Evolutionary conservation across 2,329 filamentous ascomycete genomes (phyloP).

Genomic region (Nemania sp.): DNA sequence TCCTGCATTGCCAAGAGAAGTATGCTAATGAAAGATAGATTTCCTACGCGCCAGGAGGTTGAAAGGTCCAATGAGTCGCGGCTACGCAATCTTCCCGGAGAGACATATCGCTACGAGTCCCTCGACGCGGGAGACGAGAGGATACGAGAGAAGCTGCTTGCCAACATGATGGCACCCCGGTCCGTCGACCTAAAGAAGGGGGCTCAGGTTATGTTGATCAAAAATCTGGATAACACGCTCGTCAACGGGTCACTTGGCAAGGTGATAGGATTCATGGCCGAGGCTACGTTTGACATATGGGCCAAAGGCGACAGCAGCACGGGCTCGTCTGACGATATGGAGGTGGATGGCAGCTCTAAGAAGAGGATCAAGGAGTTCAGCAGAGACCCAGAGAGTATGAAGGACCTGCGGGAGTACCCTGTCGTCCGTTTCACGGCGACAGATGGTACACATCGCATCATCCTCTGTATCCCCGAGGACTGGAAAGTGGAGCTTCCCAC

Average conservation of each 20-base stretch:
- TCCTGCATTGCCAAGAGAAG: background rate
- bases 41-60: constrained; percentile 87
- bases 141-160: constrained; percentile 74
- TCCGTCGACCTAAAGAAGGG: constrained; percentile 81
- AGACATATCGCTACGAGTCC: constrained; percentile 69
- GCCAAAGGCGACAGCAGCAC: constrained; percentile 39
- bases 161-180: constrained; percentile 92
- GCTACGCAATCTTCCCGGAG: constrained; percentile 72
- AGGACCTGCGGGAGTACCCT: constrained; percentile 68
- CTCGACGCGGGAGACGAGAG: constrained; percentile 73
- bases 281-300: constrained; percentile 45
- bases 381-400: constrained; percentile 46
- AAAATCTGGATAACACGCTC: constrained; percentile 91
- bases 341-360: constrained; percentile 46
- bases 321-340: constrained; percentile 49
- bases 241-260: constrained; percentile 94
- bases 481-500: constrained; percentile 99
- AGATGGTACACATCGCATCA: constrained; percentile 73
- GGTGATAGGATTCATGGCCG: constrained; percentile 74
- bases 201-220: constrained; percentile 99
- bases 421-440: constrained; percentile 81
- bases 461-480: constrained; percentile 83
- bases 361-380: constrained; percentile 61
- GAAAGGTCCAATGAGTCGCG: constrained; percentile 80
- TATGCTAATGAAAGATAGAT: constrained; percentile 50